Evolutionary conservation across 805 yeast species (phyloP).

Genomic region (Starmerella stigmatis): DNA sequence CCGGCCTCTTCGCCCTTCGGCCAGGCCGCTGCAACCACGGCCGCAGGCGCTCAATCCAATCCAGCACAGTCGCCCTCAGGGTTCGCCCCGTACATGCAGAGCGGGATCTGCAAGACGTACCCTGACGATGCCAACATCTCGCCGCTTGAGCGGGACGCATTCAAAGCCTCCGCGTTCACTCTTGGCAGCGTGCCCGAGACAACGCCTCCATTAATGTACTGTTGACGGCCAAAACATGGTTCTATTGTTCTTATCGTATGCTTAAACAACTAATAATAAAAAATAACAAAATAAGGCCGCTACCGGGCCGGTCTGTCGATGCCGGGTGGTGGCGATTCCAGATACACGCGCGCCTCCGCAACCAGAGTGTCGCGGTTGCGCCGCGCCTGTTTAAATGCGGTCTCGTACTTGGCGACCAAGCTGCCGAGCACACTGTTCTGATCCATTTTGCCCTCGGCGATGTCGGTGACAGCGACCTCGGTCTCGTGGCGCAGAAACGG

Average conservation of each 20-base stretch:
- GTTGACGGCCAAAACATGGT: conserved; percentile 14
- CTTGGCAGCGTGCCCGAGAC: conserved; percentile 29
- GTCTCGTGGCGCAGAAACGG: conserved; percentile 75
- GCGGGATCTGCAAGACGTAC: conserved; percentile 23
- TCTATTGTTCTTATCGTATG: too few relatives aligned
- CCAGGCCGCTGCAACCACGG: too few relatives aligned
- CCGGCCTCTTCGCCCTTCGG: background rate
- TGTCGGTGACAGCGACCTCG: conserved; percentile 54
- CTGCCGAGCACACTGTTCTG: conserved; percentile 30
- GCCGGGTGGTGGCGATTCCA: background rate
- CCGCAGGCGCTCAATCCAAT: too few relatives aligned
- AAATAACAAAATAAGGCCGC: too few relatives aligned
- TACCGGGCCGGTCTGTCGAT: too few relatives aligned
- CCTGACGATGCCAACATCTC: conserved; percentile 34
- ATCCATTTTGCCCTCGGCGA: conserved; percentile 53
- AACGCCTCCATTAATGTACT: conserved; percentile 27
- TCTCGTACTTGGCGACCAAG: conserved; percentile 20
- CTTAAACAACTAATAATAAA: too few relatives aligned
- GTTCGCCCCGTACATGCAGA: conserved; percentile 28
- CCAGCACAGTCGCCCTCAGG: conserved; percentile 15
- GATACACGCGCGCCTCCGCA: conserved; percentile 9
- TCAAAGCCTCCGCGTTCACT: conserved; percentile 29
- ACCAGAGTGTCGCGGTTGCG: conserved; percentile 9
- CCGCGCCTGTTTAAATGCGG: conserved; percentile 18
- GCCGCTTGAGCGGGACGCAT: conserved; percentile 38